Evolutionary conservation across 805 yeast species (phyloP).

Genomic region (Teunomyces atbi): DNA sequence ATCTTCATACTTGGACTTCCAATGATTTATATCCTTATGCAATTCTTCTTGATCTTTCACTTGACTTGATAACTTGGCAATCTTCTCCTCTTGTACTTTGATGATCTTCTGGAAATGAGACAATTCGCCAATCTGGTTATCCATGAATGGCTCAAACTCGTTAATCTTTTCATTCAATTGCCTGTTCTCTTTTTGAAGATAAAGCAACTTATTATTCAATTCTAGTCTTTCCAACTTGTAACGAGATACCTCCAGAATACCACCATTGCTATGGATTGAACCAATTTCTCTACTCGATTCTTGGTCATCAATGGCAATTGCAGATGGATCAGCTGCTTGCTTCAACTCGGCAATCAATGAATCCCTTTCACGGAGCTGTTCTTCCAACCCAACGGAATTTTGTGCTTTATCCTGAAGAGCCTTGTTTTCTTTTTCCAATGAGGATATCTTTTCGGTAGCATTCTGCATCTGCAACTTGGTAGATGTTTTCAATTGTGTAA

Average conservation of each 20-base stretch:
- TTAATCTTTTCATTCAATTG: conserved; percentile 38
- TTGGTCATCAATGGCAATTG: conserved; percentile 20
- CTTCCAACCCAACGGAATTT: conserved; percentile 13
- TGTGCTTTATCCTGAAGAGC: conserved; percentile 5
- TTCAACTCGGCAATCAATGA: conserved; percentile 31
- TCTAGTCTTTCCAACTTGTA: conserved; percentile 45
- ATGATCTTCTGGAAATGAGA: conserved; percentile 53
- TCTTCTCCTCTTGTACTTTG: conserved; percentile 48
- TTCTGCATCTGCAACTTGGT: conserved; percentile 50
- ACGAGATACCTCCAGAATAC: conserved; percentile 32
- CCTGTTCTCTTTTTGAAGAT: conserved; percentile 47
- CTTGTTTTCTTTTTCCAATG: conserved; percentile 41
- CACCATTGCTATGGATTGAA: conserved; percentile 6
- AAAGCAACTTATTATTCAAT: conserved; percentile 42
- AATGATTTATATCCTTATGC: conserved; percentile 45
- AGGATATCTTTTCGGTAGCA: conserved; percentile 54
- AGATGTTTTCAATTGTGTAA: conserved; percentile 28
- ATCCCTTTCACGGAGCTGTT: conserved; percentile 30
- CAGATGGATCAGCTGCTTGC: conserved; percentile 23
- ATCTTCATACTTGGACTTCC: conserved; percentile 46
- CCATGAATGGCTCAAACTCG: conserved; percentile 53
- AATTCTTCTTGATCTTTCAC: conserved; percentile 44
- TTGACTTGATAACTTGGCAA: conserved; percentile 39
- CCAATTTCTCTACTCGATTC: conserved; percentile 9
- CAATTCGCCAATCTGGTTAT: conserved; percentile 51